Conservation (phyloP, 1,284 basidiomycete species). For the Crepidotus sp. region DNA sequence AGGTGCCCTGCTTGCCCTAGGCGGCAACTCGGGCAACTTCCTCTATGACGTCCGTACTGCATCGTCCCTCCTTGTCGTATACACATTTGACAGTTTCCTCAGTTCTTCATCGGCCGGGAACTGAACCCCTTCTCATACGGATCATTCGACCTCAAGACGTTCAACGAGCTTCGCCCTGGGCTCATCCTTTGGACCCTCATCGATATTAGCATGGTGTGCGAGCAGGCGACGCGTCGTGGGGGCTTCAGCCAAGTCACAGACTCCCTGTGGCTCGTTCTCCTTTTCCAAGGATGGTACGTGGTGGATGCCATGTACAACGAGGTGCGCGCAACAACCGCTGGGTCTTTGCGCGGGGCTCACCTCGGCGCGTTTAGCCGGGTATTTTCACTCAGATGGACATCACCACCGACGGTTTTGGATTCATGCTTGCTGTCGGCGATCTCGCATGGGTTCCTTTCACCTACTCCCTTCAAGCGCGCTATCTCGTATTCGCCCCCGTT, state of each 20-base stretch:
- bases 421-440: constrained; percentile 96
- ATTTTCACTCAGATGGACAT: constrained; percentile 98
- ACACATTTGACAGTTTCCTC: constrained; percentile 5
- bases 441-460: constrained; percentile 93
- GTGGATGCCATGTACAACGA: constrained; percentile 85
- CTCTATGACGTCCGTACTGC: constrained; percentile 78
- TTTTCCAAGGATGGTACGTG: constrained; percentile 87
- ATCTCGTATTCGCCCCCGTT: constrained; percentile 81
- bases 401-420: constrained; percentile 95
- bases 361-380: constrained; percentile 42
- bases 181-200: constrained; percentile 92
- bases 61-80: constrained; percentile 5
- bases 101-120: constrained; percentile 97
- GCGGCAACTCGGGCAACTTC: constrained; percentile 83
- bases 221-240: constrained; percentile 75
- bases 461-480: constrained; percentile 91
- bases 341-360: constrained; percentile 4
- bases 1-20: constrained; percentile 74
- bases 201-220: constrained; percentile 87
- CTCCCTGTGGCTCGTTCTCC: constrained; percentile 84
- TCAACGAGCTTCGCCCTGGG: constrained; percentile 94
- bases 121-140: constrained; percentile 81
- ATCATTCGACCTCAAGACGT: constrained; percentile 91
- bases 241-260: constrained; percentile 70
- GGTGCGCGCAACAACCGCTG: constrained; percentile 33